phyloP scores from a whole-genome alignment of 495 filamentous ascomycete species.

The Penicillium flavigenum region DNA sequence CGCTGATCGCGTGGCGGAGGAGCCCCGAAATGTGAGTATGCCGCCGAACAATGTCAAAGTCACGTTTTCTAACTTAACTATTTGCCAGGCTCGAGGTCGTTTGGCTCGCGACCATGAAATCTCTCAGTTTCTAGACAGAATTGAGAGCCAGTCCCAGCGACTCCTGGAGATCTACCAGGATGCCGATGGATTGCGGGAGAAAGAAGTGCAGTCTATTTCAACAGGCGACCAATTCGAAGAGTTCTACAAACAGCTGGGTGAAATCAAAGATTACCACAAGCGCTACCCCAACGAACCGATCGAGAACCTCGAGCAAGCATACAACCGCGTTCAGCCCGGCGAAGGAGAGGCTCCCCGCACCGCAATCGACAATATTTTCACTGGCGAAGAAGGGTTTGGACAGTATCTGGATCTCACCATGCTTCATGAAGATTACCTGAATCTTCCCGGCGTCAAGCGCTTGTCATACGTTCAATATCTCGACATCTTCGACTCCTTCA shows the following conservation, averaged over 20 bases:
- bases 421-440: constrained; percentile 84
- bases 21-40: constrained; percentile 77
- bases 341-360: constrained; percentile 61
- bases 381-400: constrained; percentile 89
- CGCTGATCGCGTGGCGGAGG: constrained; percentile 80
- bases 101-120: constrained; percentile 89
- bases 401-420: constrained; percentile 84
- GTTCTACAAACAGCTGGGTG: constrained; percentile 81
- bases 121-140: constrained; percentile 77
- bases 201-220: constrained; percentile 80
- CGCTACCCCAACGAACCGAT: constrained; percentile 92
- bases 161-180: constrained; percentile 85
- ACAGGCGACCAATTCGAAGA: constrained; percentile 88
- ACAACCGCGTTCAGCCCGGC: constrained; percentile 68
- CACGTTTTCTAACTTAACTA: constrained; percentile 29
- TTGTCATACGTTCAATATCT: constrained; percentile 90
- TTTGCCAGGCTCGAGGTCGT: constrained; percentile 71
- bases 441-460: constrained; percentile 79
- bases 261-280: constrained; percentile 82
- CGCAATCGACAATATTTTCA: constrained; percentile 88
- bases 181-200: constrained; percentile 62
- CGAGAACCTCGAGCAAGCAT: constrained; percentile 91
- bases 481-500: constrained; percentile 82
- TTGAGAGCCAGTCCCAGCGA: constrained; percentile 78
- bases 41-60: neutral